A percentile compares a stretch with the other conserved stretches of the same genome.
Conservation (phyloP, 148 eudicot species). For the Diospyros lotus region DNA sequence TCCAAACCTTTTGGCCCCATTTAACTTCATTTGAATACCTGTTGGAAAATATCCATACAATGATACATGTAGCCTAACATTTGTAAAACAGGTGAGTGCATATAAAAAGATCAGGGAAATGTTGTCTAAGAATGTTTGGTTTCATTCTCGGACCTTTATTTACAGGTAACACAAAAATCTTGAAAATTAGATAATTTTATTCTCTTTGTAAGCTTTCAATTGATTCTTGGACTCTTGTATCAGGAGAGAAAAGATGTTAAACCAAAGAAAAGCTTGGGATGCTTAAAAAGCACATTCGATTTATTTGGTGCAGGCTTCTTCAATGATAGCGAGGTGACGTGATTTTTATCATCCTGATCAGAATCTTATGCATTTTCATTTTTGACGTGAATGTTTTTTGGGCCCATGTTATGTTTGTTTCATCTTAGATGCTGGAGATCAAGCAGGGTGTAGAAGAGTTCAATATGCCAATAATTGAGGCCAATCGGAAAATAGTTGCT, state of each 20-base stretch:
- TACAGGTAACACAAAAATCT: slow-evolving; percentile 17
- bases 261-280: slow-evolving; percentile 19
- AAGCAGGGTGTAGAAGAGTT: slow-evolving; percentile 60
- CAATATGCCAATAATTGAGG: slow-evolving; percentile 54
- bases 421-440: slow-evolving; percentile 57
- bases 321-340: slow-evolving; percentile 45
- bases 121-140: slow-evolving; percentile 19
- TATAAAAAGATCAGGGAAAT: slow-evolving; percentile 21
- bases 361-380: neutral
- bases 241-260: slow-evolving; percentile 48
- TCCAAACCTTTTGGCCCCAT: neutral
- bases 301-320: slow-evolving; percentile 72
- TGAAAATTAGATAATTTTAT: neutral
- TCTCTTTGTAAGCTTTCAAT: neutral
- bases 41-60: neutral
- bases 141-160: slow-evolving; percentile 24
- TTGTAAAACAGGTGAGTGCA: slow-evolving; percentile 31
- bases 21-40: neutral
- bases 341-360: neutral
- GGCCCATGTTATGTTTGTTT: neutral
- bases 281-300: slow-evolving; percentile 30
- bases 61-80: slow-evolving; percentile 13
- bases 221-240: slow-evolving; percentile 19
- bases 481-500: slow-evolving; percentile 65
- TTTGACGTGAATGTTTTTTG: neutral